A percentile compares a stretch with the other conserved stretches of the same genome.
phyloP scores from a whole-genome alignment of 2,329 filamentous ascomycete genomes.

The Claviceps sp. region DNA sequence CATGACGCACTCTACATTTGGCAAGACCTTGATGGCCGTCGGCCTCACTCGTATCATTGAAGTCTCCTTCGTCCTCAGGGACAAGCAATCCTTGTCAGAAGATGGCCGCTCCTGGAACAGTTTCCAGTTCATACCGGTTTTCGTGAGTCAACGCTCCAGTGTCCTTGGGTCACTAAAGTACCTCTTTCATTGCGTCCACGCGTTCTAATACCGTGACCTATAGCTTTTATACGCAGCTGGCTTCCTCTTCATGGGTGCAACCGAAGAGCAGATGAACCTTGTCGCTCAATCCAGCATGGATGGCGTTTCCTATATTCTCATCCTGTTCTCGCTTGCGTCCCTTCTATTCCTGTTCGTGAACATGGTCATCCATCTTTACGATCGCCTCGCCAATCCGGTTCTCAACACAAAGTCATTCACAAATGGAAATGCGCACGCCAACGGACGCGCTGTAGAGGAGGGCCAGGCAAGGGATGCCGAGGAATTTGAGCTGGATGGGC shows the following conservation, averaged over 20 bases:
- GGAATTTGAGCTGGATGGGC: slow-evolving; percentile 82
- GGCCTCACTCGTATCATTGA: slow-evolving; percentile 78
- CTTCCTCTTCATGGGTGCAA: slow-evolving; percentile 95
- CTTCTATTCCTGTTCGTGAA: slow-evolving; percentile 83
- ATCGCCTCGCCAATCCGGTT: slow-evolving; percentile 36
- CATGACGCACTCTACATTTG: slow-evolving; percentile 79
- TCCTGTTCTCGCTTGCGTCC: slow-evolving; percentile 82
- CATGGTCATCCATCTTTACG: slow-evolving; percentile 75
- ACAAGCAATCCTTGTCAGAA: slow-evolving; percentile 50
- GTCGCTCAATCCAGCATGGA: slow-evolving; percentile 63
- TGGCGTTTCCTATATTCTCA: slow-evolving; percentile 83
- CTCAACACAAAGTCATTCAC: slow-evolving; percentile 21
- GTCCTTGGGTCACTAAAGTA: not conserved
- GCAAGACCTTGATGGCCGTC: slow-evolving; percentile 88
- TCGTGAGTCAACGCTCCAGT: slow-evolving; percentile 30
- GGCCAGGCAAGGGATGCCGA: slow-evolving; percentile 63
- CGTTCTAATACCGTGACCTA: not conserved
- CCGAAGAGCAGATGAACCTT: slow-evolving; percentile 85
- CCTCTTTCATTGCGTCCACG: not conserved
- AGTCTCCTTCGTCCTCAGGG: slow-evolving; percentile 73
- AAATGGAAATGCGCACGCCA: slow-evolving; percentile 21
- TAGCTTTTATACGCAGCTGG: slow-evolving; percentile 83
- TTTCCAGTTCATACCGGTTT: slow-evolving; percentile 41
- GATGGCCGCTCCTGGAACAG: slow-evolving; percentile 56
- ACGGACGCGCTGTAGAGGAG: slow-evolving; percentile 29